phyloP scores from a whole-genome alignment of 192 early-diverging fungal species.

The Nowakowskiella sp. region DNA sequence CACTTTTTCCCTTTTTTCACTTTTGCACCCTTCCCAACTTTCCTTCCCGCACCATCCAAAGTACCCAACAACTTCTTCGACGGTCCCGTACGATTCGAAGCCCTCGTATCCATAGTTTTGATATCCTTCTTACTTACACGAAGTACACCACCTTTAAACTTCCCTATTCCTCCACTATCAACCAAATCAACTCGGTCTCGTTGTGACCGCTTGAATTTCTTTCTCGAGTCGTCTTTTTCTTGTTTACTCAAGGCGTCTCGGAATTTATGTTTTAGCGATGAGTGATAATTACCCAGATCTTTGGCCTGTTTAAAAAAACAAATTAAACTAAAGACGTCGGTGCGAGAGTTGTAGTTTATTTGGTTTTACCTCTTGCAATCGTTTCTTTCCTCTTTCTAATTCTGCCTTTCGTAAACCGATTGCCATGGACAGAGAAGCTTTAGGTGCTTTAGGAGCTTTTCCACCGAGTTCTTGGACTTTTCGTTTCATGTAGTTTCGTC shows the following conservation, averaged over 20 bases:
- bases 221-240: constrained; percentile 6
- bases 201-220: constrained; percentile 19
- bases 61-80: no score
- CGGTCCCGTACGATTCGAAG: no score
- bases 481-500: constrained; percentile 21
- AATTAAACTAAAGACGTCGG: constrained; percentile 1
- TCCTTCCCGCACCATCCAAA: no score
- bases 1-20: no score
- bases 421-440: constrained; percentile 25
- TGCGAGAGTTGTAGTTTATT: neutral
- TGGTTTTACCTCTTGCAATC: constrained; percentile 26
- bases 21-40: no score
- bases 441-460: constrained; percentile 16
- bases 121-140: constrained; percentile 22
- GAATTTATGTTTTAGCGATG: constrained; percentile 26
- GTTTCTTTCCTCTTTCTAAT: constrained; percentile 20
- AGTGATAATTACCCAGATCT: constrained; percentile 34
- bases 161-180: constrained; percentile 21
- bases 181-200: constrained; percentile 19
- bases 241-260: constrained; percentile 12
- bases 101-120: constrained; percentile 17
- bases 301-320: constrained; percentile 23
- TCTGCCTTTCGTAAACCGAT: constrained; percentile 21
- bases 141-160: constrained; percentile 24
- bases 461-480: constrained; percentile 36